These are phyloP conservation scores for Suhomyces ambrosiae DNA, from an alignment of 1,139 yeast genomes.

Conservation along the genomic window DNA sequence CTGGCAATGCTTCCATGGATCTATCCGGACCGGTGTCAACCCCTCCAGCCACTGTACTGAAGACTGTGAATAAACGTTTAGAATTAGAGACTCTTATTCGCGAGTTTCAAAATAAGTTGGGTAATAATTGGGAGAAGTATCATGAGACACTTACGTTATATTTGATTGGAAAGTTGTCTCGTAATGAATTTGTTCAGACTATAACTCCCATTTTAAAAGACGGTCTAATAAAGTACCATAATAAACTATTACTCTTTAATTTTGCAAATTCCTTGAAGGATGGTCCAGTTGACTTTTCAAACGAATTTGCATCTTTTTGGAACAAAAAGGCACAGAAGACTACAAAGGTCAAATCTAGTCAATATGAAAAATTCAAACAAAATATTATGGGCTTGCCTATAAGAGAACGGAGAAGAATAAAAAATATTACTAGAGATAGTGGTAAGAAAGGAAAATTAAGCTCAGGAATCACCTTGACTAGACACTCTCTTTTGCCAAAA, in stretches of 20 bases:
- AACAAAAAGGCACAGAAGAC: constrained; percentile 45
- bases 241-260: constrained; percentile 76
- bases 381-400: constrained; percentile 87
- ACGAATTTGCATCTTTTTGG: constrained; percentile 62
- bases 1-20: constrained; percentile 9
- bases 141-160: constrained; percentile 78
- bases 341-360: constrained; percentile 54
- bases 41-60: constrained; percentile 6
- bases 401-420: constrained; percentile 81
- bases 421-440: constrained; percentile 78
- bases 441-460: constrained; percentile 76
- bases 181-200: constrained; percentile 66
- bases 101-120: constrained; percentile 71
- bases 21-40: constrained; percentile 6
- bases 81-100: constrained; percentile 74
- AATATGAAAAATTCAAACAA: constrained; percentile 78
- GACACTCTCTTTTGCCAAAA: constrained; percentile 84
- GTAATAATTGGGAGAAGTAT: constrained; percentile 82
- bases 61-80: constrained; percentile 47
- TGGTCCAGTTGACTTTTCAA: constrained; percentile 48
- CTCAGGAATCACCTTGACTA: constrained; percentile 76
- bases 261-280: constrained; percentile 84
- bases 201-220: constrained; percentile 59
- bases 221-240: constrained; percentile 59
- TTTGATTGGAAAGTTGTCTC: constrained; percentile 75